Evolutionary conservation across 2,329 filamentous ascomycete species (phyloP), one percentile per base, ranked within the genome.

Genomic region (Alternaria angustiovoidea): DNA sequence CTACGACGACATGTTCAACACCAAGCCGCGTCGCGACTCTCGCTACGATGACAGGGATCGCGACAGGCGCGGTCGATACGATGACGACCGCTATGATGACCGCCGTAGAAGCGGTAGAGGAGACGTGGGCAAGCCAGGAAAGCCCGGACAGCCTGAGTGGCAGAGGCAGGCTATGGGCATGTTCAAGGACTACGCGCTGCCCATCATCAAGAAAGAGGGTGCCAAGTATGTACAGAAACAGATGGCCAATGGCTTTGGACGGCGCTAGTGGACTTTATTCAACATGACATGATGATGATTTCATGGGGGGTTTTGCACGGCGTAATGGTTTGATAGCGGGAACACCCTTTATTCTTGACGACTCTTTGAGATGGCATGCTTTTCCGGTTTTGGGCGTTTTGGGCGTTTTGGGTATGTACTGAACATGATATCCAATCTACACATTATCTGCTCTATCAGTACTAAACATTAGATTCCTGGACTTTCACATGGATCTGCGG

Each of bases 161-260:
- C 71, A 77, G 64, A 67, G 63, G 38, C 66, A 77, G 55, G 74
- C 72, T 1, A 65, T 73, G 64, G 59, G 63, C 48, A 70, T 76
- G 68, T 77, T 77, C 59, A 73, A 67, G 43, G 61, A 71, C 12
- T 77, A 77, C 41, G 74, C 74, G 2, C 54, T 77, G 26, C 74
- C 74, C 0, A 64, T 73, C 6, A 76, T 77, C 63, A 77, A 77
- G 63, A 65, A 64, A 6, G 72, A 77, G 54, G 74, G 74, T 5
- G 66, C 65, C 14, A 76, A 72, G 58, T 74, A 71, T 42, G 59
- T 77, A 14, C 61, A 67, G 28, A 75, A 73, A 65, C 70, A 77
- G 59, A 65, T 75, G 55, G 65, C 67, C 5, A 60, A 62, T 36
- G 61, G 71, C 5, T 61, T 70, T 28, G 58, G 62, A 20, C 70